Percentiles rank a stretch among this genome's conserved stretches.
Conservation (phyloP, 1,284 basidiomycete genomes). For the Sporisorium iseilematis-ciliati region DNA sequence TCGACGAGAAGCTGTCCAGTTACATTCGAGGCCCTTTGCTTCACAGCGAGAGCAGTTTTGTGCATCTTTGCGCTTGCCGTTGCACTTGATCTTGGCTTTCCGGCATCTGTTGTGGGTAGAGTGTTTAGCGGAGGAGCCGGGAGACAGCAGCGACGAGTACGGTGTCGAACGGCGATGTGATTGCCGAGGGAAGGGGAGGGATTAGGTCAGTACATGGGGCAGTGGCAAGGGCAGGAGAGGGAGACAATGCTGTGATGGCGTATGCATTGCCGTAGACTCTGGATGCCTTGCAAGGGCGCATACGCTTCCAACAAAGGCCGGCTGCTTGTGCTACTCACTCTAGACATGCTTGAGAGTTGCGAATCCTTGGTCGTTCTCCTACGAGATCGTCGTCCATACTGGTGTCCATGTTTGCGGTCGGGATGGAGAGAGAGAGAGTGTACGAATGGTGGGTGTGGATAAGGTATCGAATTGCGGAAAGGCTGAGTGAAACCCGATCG, state of each 20-base stretch:
- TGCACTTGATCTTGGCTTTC: constrained; percentile 56
- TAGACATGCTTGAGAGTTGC: constrained; percentile 50
- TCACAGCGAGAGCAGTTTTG: constrained; percentile 49
- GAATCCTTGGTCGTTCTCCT: constrained; percentile 37
- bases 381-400: constrained; percentile 40
- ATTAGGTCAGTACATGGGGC: constrained; percentile 11
- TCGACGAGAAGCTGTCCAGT: constrained; percentile 45
- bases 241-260: constrained; percentile 8
- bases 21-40: constrained; percentile 48
- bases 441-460: constrained; percentile 6
- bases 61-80: constrained; percentile 49
- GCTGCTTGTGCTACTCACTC: constrained; percentile 31
- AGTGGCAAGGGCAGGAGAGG: constrained; percentile 8
- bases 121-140: neutral
- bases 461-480: constrained; percentile 2
- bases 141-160: neutral
- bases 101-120: constrained; percentile 30
- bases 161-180: neutral
- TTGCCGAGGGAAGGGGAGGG: neutral
- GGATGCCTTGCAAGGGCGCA: constrained; percentile 6
- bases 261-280: constrained; percentile 45
- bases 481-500: constrained; percentile 1
- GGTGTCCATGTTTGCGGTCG: constrained; percentile 18
- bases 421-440: constrained; percentile 3
- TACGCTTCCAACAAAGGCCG: neutral